Evolutionary conservation across 2,329 filamentous ascomycete species (phyloP).

Genomic region (Coniochaeta pulveracea): DNA sequence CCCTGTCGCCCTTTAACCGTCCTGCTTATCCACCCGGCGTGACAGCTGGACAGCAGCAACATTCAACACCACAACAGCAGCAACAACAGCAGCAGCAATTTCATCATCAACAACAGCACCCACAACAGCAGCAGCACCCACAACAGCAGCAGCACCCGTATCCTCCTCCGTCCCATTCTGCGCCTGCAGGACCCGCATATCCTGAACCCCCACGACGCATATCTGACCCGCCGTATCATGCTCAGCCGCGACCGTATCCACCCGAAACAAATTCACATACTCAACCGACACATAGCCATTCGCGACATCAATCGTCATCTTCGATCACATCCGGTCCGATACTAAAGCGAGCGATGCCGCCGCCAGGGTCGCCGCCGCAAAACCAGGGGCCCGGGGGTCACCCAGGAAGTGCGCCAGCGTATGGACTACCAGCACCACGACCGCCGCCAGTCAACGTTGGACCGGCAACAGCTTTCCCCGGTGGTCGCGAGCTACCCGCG

Average conservation of each 20-base stretch:
- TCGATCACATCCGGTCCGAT: constrained; percentile 26
- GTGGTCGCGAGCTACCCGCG: constrained; percentile 41
- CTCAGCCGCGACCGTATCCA: constrained; percentile 22
- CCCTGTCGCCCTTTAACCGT: constrained; percentile 20
- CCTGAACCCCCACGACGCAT: constrained; percentile 22
- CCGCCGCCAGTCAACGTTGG: constrained; percentile 30
- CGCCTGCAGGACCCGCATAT: constrained; percentile 15
- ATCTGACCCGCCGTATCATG: constrained; percentile 31
- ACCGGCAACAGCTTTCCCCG: constrained; percentile 31
- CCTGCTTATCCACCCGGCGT: constrained; percentile 15
- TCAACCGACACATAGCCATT: constrained; percentile 24
- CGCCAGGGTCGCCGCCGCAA: constrained; percentile 30
- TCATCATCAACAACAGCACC: constrained; percentile 8
- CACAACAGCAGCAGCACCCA: constrained; percentile 9
- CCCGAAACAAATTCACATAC: constrained; percentile 17
- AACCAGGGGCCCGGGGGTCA: constrained; percentile 16
- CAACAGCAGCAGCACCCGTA: constrained; percentile 10
- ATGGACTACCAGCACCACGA: constrained; percentile 33
- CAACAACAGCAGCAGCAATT: constrained; percentile 5
- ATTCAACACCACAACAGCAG: constrained; percentile 6
- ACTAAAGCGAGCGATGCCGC: constrained; percentile 32
- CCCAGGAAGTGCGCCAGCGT: constrained; percentile 21
- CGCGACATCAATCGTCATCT: constrained; percentile 32
- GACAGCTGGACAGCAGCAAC: constrained; percentile 9
- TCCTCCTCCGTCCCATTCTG: constrained; percentile 12